Conservation (phyloP, 2,329 filamentous ascomycete genomes). For the Aquanectria penicillioides region DNA sequence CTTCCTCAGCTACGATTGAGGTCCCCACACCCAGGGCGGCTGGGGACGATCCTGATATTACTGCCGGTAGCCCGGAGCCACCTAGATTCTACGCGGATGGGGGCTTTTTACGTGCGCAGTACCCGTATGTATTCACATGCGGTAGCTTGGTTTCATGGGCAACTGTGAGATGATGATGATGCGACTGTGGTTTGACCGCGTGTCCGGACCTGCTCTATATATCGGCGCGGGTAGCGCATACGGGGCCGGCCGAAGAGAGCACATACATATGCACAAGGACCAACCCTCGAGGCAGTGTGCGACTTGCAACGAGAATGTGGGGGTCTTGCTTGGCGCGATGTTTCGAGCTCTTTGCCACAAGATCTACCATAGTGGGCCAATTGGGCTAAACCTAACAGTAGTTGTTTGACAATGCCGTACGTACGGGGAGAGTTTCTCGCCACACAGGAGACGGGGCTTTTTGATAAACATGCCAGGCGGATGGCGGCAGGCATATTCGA, state of each 20-base stretch:
- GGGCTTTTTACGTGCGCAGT: too few species aligned
- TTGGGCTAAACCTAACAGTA: background rate
- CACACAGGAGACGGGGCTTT: background rate
- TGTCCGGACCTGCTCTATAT: background rate
- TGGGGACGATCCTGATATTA: constrained; percentile 13
- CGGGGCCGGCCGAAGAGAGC: background rate
- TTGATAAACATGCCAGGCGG: constrained; percentile 21
- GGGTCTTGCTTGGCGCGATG: constrained; percentile 14
- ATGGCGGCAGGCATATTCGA: constrained; percentile 36
- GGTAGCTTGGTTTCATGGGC: constrained; percentile 1
- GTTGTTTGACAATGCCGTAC: background rate
- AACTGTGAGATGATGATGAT: constrained; percentile 7
- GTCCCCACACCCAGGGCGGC: background rate
- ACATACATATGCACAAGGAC: too few species aligned
- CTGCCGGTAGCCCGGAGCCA: background rate
- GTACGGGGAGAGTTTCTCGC: background rate
- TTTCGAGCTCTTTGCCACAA: background rate
- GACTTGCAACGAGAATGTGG: constrained; percentile 25
- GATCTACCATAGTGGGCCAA: constrained; percentile 14
- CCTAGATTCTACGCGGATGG: constrained; percentile 13
- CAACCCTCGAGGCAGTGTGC: constrained; percentile 18
- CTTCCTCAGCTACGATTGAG: constrained; percentile 1
- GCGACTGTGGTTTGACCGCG: constrained; percentile 15
- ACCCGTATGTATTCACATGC: constrained; percentile 3
- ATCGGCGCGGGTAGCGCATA: too few species aligned